These are phyloP conservation scores for Oryza glaberrima DNA, from an alignment of 176 grass and related monocot species.

Conservation along the genomic window DNA sequence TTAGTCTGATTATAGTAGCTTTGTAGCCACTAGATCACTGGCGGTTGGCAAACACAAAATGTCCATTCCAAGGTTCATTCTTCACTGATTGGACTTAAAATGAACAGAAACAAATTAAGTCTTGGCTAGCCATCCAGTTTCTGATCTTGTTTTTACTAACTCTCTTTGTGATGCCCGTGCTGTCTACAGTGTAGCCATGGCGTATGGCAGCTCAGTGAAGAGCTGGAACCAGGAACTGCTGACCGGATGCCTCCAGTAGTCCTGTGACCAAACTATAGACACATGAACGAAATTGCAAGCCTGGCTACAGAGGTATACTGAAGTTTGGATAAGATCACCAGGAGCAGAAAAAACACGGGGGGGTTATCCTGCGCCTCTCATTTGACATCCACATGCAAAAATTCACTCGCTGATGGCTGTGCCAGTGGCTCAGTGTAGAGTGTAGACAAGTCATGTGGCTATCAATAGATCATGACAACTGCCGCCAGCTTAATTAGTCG, in stretches of 20 bases:
- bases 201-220: background rate
- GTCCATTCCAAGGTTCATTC: background rate
- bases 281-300: background rate
- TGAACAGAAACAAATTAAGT: background rate
- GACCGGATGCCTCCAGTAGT: background rate
- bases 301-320: background rate
- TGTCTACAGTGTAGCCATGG: background rate
- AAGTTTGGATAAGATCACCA: background rate
- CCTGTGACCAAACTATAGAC: background rate
- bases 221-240: conserved; percentile 8
- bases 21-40: background rate
- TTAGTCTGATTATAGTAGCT: background rate
- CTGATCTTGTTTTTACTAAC: background rate
- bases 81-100: background rate
- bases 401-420: conserved; percentile 2
- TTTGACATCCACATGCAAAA: background rate
- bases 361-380: background rate
- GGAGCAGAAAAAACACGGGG: background rate
- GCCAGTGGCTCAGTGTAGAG: background rate
- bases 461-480: background rate
- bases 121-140: background rate
- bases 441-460: background rate
- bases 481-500: background rate
- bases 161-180: background rate
- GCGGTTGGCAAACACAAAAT: background rate